Conservation (phyloP, 768 basidiomycete species). For the Daedaleopsis nitida region DNA sequence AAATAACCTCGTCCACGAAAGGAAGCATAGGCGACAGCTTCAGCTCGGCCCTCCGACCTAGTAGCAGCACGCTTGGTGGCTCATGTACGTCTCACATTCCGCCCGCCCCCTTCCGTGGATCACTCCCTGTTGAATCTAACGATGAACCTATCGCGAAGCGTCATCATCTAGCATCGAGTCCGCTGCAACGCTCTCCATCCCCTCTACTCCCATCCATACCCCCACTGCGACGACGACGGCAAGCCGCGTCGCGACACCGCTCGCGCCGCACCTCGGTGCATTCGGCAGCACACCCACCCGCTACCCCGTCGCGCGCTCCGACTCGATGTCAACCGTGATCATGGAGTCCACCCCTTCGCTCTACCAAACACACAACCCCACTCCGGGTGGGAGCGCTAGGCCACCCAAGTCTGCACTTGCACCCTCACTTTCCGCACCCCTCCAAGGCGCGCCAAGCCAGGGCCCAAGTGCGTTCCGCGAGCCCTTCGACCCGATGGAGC, state of each 20-base stretch:
- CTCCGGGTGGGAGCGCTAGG: not conserved
- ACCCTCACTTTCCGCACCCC: not conserved
- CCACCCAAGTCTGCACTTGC: not conserved
- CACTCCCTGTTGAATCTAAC: not conserved
- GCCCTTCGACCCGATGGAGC: constrained; percentile 22
- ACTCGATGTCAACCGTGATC: constrained; percentile 18
- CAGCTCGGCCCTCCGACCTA: not conserved
- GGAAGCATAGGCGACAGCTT: not conserved
- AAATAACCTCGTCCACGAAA: not conserved
- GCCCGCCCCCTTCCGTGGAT: not conserved
- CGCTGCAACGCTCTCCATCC: not conserved
- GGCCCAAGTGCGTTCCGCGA: constrained; percentile 7
- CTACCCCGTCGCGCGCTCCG: constrained; percentile 17
- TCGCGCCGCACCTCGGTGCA: constrained; percentile 12
- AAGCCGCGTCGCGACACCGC: constrained; percentile 3
- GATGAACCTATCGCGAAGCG: not conserved
- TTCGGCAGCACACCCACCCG: constrained; percentile 5
- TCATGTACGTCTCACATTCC: not conserved
- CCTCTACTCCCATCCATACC: constrained; percentile 6
- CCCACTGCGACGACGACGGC: not conserved
- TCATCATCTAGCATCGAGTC: constrained; percentile 9
- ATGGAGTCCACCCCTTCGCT: constrained; percentile 3
- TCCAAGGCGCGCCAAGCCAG: not conserved
- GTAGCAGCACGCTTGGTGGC: not conserved
- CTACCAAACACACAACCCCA: not conserved